Conservation (phyloP, 352 stramenopile species). For the Pythium aristosporum region DNA sequence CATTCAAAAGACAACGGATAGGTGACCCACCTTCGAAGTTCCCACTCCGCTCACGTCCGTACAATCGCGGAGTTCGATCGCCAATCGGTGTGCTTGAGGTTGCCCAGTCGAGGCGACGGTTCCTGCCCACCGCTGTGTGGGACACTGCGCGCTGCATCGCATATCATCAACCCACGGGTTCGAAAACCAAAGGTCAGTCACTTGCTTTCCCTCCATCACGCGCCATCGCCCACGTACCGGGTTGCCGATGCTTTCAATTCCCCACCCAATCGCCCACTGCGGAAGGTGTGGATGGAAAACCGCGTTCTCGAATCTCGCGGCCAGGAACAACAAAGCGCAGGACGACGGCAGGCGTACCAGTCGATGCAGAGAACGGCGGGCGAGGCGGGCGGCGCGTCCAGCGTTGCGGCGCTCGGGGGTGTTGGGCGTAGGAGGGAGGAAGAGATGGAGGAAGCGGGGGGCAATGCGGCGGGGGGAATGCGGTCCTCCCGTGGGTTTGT, state of each 20-base stretch:
- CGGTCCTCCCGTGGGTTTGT: not conserved
- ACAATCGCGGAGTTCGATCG: not conserved
- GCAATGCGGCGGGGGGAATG: too few species aligned
- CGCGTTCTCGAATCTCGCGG: not conserved
- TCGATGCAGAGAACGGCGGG: not conserved
- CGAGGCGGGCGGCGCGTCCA: not conserved
- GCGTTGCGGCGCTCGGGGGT: not conserved
- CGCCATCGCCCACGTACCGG: too few species aligned
- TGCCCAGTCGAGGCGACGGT: not conserved
- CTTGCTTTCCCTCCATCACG: too few species aligned
- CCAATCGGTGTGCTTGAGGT: not conserved
- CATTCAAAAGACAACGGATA: not conserved
- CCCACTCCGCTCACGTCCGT: not conserved
- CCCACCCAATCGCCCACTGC: constrained; percentile 22
- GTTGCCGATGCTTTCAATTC: not conserved
- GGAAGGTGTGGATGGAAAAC: constrained; percentile 1
- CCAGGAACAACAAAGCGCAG: not conserved
- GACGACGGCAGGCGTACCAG: not conserved
- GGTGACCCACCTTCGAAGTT: not conserved
- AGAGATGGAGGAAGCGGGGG: too few species aligned
- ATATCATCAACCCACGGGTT: not conserved
- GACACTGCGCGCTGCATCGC: not conserved
- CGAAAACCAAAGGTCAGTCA: not conserved
- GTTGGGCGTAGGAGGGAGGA: too few species aligned
- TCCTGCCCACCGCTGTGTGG: not conserved